These are phyloP conservation scores for Iodosphaeria phyllophila DNA, from an alignment of 2,329 filamentous ascomycete species.

Conservation along the genomic window DNA sequence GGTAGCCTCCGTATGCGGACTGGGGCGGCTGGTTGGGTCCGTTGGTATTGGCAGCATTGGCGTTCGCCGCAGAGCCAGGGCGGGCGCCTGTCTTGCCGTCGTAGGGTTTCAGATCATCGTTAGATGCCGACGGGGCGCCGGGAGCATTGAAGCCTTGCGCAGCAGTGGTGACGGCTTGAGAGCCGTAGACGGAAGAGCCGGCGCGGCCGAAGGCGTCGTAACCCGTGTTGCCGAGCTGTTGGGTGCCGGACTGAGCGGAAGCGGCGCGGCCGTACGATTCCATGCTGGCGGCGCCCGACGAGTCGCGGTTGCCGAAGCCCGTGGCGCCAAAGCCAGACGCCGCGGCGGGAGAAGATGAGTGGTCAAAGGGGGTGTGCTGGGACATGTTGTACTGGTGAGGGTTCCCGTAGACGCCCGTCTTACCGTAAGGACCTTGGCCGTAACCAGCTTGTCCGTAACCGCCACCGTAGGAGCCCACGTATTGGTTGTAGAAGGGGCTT, in stretches of 20 bases:
- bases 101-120: slow-evolving; percentile 40
- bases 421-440: slow-evolving; percentile 29
- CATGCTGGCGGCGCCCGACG: slow-evolving; percentile 27
- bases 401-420: slow-evolving; percentile 34
- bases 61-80: no score
- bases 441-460: slow-evolving; percentile 34
- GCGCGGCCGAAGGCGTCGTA: slow-evolving; percentile 37
- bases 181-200: slow-evolving; percentile 32
- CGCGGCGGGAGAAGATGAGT: slow-evolving; percentile 32
- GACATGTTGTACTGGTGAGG: slow-evolving; percentile 34
- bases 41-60: no score
- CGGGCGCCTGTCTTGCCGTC: no score
- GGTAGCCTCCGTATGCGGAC: no score
- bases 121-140: slow-evolving; percentile 23
- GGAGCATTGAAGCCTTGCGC: slow-evolving; percentile 33
- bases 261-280: slow-evolving; percentile 33
- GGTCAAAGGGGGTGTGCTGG: slow-evolving; percentile 36
- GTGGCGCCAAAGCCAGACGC: slow-evolving; percentile 31
- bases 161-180: no score
- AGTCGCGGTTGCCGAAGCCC: slow-evolving; percentile 31
- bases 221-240: slow-evolving; percentile 29
- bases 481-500: slow-evolving; percentile 44
- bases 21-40: no score
- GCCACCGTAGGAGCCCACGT: slow-evolving; percentile 31
- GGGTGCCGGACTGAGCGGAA: slow-evolving; percentile 28